A percentile compares a stretch with the other conserved stretches of the same genome.
Evolutionary conservation across 768 basidiomycete genomes (phyloP).

Genomic region (Roridomyces roridus): DNA sequence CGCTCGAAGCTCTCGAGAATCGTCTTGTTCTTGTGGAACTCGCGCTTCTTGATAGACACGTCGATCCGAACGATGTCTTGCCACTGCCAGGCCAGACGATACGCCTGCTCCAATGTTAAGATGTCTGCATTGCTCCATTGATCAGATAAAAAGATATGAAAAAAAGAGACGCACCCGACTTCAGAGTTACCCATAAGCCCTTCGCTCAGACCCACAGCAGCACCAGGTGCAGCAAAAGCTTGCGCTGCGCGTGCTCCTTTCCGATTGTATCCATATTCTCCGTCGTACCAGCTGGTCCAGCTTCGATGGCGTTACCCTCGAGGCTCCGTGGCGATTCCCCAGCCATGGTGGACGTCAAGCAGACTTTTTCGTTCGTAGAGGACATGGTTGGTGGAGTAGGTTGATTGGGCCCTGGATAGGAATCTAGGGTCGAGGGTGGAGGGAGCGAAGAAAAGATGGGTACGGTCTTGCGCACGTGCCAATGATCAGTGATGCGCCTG

Average conservation of each 20-base stretch:
- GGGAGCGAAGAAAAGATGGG: no score
- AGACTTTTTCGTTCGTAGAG: no score
- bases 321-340: no score
- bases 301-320: no score
- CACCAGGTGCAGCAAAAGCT: constrained; percentile 80
- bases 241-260: constrained; percentile 70
- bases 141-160: no score
- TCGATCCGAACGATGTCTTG: constrained; percentile 97
- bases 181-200: constrained; percentile 98
- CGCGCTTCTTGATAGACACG: constrained; percentile 84
- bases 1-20: constrained; percentile 77
- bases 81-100: constrained; percentile 98
- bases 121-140: no score
- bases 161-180: constrained; percentile 73
- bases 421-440: no score
- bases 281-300: constrained; percentile 64
- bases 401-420: no score
- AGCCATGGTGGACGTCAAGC: no score
- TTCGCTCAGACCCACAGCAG: constrained; percentile 89
- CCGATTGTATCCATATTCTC: constrained; percentile 90
- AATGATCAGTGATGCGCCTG: no score
- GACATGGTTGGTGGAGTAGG: no score
- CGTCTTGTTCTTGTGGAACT: constrained; percentile 78
- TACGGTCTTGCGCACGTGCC: no score
- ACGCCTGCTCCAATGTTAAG: constrained; percentile 94